Evolutionary conservation across 2,329 filamentous ascomycete genomes (phyloP), one percentile per base, ranked within the genome.

Genomic region (Aspergillus flavus): DNA sequence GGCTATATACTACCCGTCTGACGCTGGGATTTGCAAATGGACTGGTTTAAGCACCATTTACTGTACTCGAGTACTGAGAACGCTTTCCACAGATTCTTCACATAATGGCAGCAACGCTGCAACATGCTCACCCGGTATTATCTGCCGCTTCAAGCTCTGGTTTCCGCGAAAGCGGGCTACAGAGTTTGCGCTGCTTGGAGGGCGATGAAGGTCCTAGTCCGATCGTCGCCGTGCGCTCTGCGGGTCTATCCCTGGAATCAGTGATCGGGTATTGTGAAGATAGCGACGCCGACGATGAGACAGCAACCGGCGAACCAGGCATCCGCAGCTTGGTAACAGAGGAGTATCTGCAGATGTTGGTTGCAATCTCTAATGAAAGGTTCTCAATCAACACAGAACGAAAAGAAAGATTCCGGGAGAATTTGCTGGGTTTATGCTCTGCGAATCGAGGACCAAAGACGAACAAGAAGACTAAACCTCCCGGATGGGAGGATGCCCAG

Each of bases 131-230:
- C 68, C 82, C 86, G 10, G 83, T 96, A 21, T 85, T 97, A 16
- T 84, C 88, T 12, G 91, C 91, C 52, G 94, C 91, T 1, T 83
- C 94, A 11, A 86, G 89, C 69, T 90, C 93, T 4, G 94, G 94
- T 0, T 97, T 97, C 75, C 89, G 94, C 16, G 94, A 98, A 79
- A 95, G 91, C 63, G 94, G 94, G 21, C 90, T 94, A 9, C 81
- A 82, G 65, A 77, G 78, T 57, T 84, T 96, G 62, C 92, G 90
- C 32, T 79, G 77, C 39, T 68, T 82, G 28, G 75, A 79, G 43
- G 74, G 74, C 21, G 62, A 77, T 26, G 76, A 78, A 48, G 78
- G 78, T 14, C 74, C 81, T 23, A 88, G 83, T 53, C 93, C 93
- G 2, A 91, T 97, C 76, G 91, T 97, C 3, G 94, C 91, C 3